Percentiles rank a stretch among this genome's conserved stretches.
phyloP scores from a whole-genome alignment of 306 rosid genomes.

The Lablab purpureus region DNA sequence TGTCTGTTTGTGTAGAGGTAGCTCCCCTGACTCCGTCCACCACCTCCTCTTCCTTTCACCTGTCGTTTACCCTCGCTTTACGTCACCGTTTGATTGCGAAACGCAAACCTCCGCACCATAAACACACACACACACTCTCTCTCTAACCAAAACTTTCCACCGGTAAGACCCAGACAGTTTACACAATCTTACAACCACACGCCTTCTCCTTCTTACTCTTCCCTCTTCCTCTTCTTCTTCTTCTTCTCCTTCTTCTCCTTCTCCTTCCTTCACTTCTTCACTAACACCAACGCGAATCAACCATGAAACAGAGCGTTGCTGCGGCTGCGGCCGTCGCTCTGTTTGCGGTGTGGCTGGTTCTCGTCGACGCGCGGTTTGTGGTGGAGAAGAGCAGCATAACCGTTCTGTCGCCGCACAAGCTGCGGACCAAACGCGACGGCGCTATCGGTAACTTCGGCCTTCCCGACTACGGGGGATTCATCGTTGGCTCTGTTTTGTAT shows the following conservation, averaged over 20 bases:
- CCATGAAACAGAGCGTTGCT: neutral
- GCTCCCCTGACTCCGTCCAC: slow-evolving; percentile 60
- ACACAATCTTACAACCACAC: slow-evolving; percentile 44
- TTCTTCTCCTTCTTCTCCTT: neutral
- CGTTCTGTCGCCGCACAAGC: slow-evolving; percentile 63
- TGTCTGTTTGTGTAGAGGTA: neutral
- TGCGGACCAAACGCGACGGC: slow-evolving; percentile 64
- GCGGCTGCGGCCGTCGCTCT: neutral
- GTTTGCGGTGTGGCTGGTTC: neutral
- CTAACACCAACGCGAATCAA: neutral
- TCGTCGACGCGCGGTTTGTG: slow-evolving; percentile 63
- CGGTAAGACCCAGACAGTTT: slow-evolving; percentile 22
- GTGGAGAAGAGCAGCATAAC: slow-evolving; percentile 83
- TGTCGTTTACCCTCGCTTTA: slow-evolving; percentile 58
- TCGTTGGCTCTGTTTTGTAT: slow-evolving; percentile 74
- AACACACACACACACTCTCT: slow-evolving; percentile 39
- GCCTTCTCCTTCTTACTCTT: slow-evolving; percentile 16
- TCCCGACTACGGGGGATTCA: slow-evolving; percentile 87
- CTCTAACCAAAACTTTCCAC: slow-evolving; percentile 36
- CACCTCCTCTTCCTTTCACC: slow-evolving; percentile 45
- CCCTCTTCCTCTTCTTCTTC: slow-evolving; percentile 3
- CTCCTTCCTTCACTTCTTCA: neutral
- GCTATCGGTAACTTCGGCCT: slow-evolving; percentile 91
- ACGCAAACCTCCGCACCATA: slow-evolving; percentile 49
- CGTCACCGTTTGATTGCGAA: slow-evolving; percentile 63